These are phyloP conservation scores for Geoglossum glabrum DNA, from an alignment of 495 filamentous ascomycete species.

Conservation along the genomic window DNA sequence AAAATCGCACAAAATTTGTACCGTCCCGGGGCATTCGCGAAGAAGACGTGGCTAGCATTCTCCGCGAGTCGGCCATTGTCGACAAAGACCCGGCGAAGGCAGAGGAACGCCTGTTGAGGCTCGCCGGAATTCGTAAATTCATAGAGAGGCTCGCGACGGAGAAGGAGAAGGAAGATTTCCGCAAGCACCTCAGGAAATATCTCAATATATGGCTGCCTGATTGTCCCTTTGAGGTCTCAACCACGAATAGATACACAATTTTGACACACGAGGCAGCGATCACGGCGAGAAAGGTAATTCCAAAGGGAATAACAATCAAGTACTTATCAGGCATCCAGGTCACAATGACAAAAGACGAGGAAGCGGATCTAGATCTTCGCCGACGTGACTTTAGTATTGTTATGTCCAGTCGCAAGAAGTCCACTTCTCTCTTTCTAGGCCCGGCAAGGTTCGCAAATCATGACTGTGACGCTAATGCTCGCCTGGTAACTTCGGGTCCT, in stretches of 20 bases:
- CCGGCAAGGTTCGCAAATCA: slow-evolving; percentile 95
- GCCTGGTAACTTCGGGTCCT: slow-evolving; percentile 57
- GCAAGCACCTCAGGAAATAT: slow-evolving; percentile 71
- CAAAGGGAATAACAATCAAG: slow-evolving; percentile 67
- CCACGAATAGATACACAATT: slow-evolving; percentile 92
- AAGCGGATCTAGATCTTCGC: slow-evolving; percentile 52
- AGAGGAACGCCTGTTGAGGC: slow-evolving; percentile 47
- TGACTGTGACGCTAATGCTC: slow-evolving; percentile 85
- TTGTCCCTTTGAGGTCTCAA: slow-evolving; percentile 81
- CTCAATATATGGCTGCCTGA: slow-evolving; percentile 84
- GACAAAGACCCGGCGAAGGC: slow-evolving; percentile 48
- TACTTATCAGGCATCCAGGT: slow-evolving; percentile 80
- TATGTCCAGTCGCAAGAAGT: slow-evolving; percentile 75
- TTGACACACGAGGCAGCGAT: slow-evolving; percentile 69
- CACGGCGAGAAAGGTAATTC: slow-evolving; percentile 60
- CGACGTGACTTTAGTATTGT: slow-evolving; percentile 93
- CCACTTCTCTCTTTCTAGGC: slow-evolving; percentile 74
- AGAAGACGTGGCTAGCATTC: slow-evolving; percentile 56
- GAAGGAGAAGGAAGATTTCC: slow-evolving; percentile 75
- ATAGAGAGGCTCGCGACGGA: slow-evolving; percentile 40
- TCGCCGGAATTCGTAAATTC: slow-evolving; percentile 56
- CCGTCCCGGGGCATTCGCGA: slow-evolving; percentile 62
- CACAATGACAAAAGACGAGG: slow-evolving; percentile 73
- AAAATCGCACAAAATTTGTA: slow-evolving; percentile 73
- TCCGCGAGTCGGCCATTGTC: slow-evolving; percentile 58